These are phyloP conservation scores for Cichorium intybus DNA, from an alignment of 140 eudicot species.

Conservation along the genomic window DNA sequence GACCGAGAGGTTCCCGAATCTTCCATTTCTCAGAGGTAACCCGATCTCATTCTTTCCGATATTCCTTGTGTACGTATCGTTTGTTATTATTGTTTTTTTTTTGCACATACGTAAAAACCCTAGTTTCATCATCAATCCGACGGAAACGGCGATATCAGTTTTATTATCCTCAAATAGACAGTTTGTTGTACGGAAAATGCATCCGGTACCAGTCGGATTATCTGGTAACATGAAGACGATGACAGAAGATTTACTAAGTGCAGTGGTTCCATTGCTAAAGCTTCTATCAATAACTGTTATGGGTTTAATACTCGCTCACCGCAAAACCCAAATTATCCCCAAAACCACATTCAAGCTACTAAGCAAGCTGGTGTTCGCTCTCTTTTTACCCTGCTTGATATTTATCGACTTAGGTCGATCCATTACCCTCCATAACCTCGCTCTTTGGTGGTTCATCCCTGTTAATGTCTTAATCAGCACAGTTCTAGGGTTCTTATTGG, in stretches of 20 bases:
- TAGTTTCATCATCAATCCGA: neutral
- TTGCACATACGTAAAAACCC: neutral
- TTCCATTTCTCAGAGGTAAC: neutral
- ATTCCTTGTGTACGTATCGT: too few species aligned
- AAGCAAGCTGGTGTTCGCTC: conserved; percentile 41
- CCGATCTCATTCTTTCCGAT: neutral
- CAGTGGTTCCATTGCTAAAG: conserved; percentile 38
- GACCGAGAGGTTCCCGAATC: neutral
- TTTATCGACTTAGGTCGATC: conserved; percentile 39
- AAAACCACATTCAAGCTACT: conserved; percentile 44
- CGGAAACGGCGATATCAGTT: neutral
- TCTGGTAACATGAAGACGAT: conserved; percentile 13
- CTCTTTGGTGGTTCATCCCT: conserved; percentile 55
- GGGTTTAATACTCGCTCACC: conserved; percentile 40
- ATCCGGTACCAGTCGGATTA: conserved; percentile 3
- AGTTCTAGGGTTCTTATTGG: conserved; percentile 36
- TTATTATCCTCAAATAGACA: too few species aligned
- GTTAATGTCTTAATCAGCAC: conserved; percentile 43
- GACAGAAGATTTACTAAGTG: conserved; percentile 33
- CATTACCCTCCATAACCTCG: conserved; percentile 29
- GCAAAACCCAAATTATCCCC: conserved; percentile 32
- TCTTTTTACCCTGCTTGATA: conserved; percentile 46
- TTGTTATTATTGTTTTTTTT: too few species aligned
- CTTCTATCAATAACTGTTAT: conserved; percentile 29
- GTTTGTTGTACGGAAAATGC: neutral